Base-by-base conservation (phyloP, 306 rosid species). In the Trifolium pratense region DNA sequence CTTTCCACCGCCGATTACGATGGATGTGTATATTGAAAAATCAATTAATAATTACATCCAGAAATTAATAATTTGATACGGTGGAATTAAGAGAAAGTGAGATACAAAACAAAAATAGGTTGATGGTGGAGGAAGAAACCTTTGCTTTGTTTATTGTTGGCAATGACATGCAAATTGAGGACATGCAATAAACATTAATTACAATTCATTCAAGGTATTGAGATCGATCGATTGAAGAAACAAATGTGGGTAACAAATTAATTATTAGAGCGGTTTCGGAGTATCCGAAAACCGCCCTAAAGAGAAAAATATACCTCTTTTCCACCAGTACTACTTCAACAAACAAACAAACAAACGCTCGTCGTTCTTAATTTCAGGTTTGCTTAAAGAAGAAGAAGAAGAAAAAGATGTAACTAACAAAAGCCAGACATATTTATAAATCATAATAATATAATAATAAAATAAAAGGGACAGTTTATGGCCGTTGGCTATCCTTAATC, bases 281-380 rank as follows among this genome's bases (percentile, higher is more conserved):
- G 6, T 21, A 9, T 42, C 32, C 85, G 86, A 85, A 85, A 85
- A 81, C 88, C 88, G 89, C 89, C 51, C 89, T 74, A 40, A 12
- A 13, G 49, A 68, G 15, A 14, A 48, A 48, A 15, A 48, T 48
- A 63, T 68, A 66, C 31, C 56, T 37, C 45, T 13, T 13, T n/a
- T 56, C 11, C 4, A 57, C 17, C 7, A 53, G 55, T 8, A 17
- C 34, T 17, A 0, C 16, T 57, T 39, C 26, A 63, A 20, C 52
- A 59, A 59, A 26, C 64, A 58, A 23, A n/a, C 5, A 29, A 74
- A 64, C 53, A 45, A 31, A 74, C 36, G 67, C 29, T 39, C 29
- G 17, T 39, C 67, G 3, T 5, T 72, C 40, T 53, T 25, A 32
- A 40, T 55, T 66, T 37, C 34, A 55, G 48, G 34, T 55, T 58